A percentile compares a stretch with the other conserved stretches of the same genome.
These are phyloP conservation scores for Eruca vesicaria DNA, from an alignment of 441 rosid genomes.

Conservation along the genomic window DNA sequence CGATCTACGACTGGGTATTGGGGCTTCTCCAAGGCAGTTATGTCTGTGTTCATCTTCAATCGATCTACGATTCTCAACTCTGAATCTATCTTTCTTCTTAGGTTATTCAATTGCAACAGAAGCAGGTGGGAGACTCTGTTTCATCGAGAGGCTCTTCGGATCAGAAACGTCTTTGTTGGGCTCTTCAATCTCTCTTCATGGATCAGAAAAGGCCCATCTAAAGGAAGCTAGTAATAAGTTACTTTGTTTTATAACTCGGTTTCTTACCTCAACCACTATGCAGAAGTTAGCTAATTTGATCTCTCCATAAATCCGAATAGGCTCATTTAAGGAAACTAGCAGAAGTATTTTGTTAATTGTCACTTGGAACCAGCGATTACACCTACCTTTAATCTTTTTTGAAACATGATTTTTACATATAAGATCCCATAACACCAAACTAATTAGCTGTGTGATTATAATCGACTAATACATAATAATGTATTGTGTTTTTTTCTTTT, in stretches of 20 bases:
- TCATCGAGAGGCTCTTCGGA: neutral
- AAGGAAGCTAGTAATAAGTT: neutral
- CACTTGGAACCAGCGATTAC: no score
- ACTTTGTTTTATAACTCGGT: neutral
- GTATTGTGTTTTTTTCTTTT: neutral
- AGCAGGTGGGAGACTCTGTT: neutral
- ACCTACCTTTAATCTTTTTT: neutral
- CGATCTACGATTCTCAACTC: neutral
- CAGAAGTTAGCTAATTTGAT: no score
- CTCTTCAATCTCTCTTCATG: neutral
- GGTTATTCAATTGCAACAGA: conserved; percentile 3
- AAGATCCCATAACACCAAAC: neutral
- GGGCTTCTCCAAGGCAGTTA: conserved; percentile 68
- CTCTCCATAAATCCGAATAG: no score
- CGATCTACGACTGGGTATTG: conserved; percentile 84
- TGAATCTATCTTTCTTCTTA: neutral
- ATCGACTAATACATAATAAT: neutral
- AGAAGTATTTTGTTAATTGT: no score
- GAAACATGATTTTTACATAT: neutral
- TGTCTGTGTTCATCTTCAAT: conserved; percentile 74
- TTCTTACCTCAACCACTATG: neutral
- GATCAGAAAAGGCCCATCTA: neutral
- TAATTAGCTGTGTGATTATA: neutral
- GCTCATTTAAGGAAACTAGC: no score
- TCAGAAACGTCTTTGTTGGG: conserved; percentile 2